Conservation (phyloP, 495 filamentous ascomycete genomes). For the Ascobolus immersus region DNA sequence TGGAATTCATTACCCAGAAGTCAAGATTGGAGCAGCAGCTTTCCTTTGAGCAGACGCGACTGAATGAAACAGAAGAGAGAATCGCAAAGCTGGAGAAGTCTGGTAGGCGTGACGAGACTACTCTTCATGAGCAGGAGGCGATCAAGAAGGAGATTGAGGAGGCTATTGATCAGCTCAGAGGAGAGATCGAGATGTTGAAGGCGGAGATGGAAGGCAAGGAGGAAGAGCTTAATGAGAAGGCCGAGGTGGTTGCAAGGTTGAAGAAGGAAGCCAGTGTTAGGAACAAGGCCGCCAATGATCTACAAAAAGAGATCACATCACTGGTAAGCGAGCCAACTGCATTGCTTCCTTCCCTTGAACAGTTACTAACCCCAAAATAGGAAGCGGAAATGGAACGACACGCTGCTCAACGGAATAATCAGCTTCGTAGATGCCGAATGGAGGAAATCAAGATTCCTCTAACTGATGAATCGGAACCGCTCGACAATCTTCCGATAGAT, state of each 20-base stretch:
- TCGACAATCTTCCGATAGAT: slow-evolving; percentile 70
- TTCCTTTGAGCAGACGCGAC: slow-evolving; percentile 46
- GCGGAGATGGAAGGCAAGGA: slow-evolving; percentile 44
- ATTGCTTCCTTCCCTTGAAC: background rate
- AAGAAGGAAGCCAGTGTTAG: slow-evolving; percentile 64
- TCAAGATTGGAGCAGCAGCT: slow-evolving; percentile 54
- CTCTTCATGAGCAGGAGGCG: slow-evolving; percentile 40
- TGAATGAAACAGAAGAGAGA: slow-evolving; percentile 40
- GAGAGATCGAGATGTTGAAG: slow-evolving; percentile 49
- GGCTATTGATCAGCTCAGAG: slow-evolving; percentile 41
- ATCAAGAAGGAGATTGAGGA: slow-evolving; percentile 52
- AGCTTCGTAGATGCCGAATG: slow-evolving; percentile 72
- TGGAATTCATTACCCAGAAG: slow-evolving; percentile 65
- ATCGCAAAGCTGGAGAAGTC: slow-evolving; percentile 39
- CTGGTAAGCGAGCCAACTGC: slow-evolving; percentile 21
- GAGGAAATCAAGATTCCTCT: slow-evolving; percentile 79
- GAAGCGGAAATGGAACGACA: slow-evolving; percentile 67
- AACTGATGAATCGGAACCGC: slow-evolving; percentile 37
- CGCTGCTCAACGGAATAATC: slow-evolving; percentile 52
- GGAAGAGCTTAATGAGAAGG: slow-evolving; percentile 36
- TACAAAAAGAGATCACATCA: slow-evolving; percentile 45
- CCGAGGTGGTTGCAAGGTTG: slow-evolving; percentile 54
- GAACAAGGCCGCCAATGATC: slow-evolving; percentile 54
- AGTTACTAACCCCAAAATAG: slow-evolving; percentile 1
- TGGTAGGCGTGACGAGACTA: slow-evolving; percentile 33